These are phyloP conservation scores for Neurospora sp. DNA, from an alignment of 495 filamentous ascomycete genomes.

Conservation along the genomic window DNA sequence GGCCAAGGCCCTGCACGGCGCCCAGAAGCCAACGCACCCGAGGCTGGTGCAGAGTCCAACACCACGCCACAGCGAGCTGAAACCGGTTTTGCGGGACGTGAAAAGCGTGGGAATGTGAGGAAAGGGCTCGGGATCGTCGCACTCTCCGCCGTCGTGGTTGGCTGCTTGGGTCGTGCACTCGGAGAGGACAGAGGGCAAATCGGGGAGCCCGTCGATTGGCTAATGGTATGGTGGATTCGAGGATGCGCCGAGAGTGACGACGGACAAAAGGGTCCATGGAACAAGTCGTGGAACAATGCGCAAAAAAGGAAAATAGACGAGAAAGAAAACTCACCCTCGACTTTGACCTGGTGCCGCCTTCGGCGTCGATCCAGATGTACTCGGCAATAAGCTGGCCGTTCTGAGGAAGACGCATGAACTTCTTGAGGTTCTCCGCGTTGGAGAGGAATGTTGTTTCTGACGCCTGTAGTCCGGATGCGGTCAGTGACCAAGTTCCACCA, in stretches of 20 bases:
- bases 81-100: not conserved
- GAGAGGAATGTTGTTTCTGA: conserved; percentile 7
- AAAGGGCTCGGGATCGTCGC: not conserved
- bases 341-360: conserved; percentile 73
- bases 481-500: not conserved
- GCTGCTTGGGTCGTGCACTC: not conserved
- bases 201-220: not conserved
- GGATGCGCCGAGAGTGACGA: conserved; percentile 6
- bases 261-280: conserved; percentile 7
- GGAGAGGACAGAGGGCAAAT: not conserved
- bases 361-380: conserved; percentile 94
- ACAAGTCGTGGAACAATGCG: conserved; percentile 17
- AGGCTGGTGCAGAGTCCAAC: not conserved
- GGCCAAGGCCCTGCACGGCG: not conserved
- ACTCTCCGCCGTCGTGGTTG: not conserved
- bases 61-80: not conserved
- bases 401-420: conserved; percentile 87
- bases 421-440: conserved; percentile 46
- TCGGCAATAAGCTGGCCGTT: conserved; percentile 69
- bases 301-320: conserved; percentile 12
- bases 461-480: not conserved
- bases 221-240: not conserved
- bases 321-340: conserved; percentile 61
- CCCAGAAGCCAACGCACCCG: not conserved
- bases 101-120: not conserved